phyloP scores from a whole-genome alignment of 1,284 basidiomycete species.

The Grifola frondosa region DNA sequence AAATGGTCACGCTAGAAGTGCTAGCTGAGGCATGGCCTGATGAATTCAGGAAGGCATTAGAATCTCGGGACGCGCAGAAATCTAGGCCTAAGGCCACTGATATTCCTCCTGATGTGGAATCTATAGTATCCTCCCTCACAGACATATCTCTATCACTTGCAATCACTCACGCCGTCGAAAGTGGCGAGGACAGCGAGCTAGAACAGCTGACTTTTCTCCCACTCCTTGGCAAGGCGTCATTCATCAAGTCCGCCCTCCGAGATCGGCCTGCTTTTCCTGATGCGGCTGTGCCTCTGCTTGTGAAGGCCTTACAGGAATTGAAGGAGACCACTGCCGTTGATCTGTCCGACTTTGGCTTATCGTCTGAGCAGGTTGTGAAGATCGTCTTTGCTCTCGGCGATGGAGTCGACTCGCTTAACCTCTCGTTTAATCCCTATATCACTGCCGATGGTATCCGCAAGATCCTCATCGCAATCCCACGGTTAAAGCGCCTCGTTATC shows the following conservation, averaged over 20 bases:
- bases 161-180: slow-evolving; percentile 25
- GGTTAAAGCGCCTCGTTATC: slow-evolving; percentile 27
- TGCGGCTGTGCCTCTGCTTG: slow-evolving; percentile 22
- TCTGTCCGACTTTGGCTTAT: slow-evolving; percentile 25
- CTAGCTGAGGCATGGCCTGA: too few relatives aligned
- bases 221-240: slow-evolving; percentile 20
- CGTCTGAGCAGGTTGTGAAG: slow-evolving; percentile 18
- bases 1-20: too few relatives aligned
- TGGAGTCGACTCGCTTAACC: slow-evolving; percentile 25
- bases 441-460: slow-evolving; percentile 17
- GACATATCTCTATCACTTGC: slow-evolving; percentile 29
- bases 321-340: slow-evolving; percentile 17
- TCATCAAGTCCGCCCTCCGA: slow-evolving; percentile 20
- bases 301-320: slow-evolving; percentile 10
- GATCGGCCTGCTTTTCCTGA: slow-evolving; percentile 25
- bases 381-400: slow-evolving; percentile 13
- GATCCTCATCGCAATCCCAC: slow-evolving; percentile 18
- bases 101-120: background rate
- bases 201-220: slow-evolving; percentile 29
- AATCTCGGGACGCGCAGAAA: too few relatives aligned
- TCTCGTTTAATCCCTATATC: slow-evolving; percentile 25
- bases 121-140: slow-evolving; percentile 21
- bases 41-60: too few relatives aligned
- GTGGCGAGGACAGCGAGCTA: slow-evolving; percentile 21
- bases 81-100: background rate